Evolutionary conservation across 345 rosid genomes (phyloP).

Genomic region (Ceriops decandra): DNA sequence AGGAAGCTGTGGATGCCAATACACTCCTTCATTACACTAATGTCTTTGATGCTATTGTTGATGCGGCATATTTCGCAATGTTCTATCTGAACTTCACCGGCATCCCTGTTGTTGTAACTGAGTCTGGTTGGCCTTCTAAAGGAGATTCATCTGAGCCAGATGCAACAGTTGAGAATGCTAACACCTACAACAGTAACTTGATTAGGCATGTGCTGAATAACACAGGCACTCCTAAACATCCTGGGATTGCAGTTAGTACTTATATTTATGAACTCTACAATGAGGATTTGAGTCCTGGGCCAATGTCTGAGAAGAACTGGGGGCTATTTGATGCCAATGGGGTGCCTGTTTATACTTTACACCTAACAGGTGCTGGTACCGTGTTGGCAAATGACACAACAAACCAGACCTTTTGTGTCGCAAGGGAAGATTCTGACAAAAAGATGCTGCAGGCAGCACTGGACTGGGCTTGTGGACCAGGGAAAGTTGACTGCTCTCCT

Average conservation of each 20-base stretch:
- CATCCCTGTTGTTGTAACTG: constrained; percentile 68
- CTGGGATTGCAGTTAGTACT: constrained; percentile 64
- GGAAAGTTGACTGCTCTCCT: constrained; percentile 80
- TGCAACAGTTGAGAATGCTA: constrained; percentile 79
- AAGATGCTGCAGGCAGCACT: constrained; percentile 97
- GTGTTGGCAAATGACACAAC: constrained; percentile 88
- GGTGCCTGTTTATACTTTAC: constrained; percentile 62
- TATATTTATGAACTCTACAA: constrained; percentile 96
- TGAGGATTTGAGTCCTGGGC: constrained; percentile 73
- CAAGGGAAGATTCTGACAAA: constrained; percentile 61
- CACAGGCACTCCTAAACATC: constrained; percentile 96
- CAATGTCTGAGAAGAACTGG: constrained; percentile 87
- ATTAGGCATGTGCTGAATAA: constrained; percentile 81
- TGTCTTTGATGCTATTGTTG: constrained; percentile 91
- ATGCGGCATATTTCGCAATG: constrained; percentile 93
- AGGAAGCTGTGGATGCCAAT: constrained; percentile 96
- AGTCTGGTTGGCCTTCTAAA: constrained; percentile 99
- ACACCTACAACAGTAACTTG: constrained; percentile 91
- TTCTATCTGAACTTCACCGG: constrained; percentile 76
- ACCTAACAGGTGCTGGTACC: constrained; percentile 76
- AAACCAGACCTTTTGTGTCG: constrained; percentile 87
- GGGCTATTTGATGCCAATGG: constrained; percentile 81
- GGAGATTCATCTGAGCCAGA: constrained; percentile 73
- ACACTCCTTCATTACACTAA: constrained; percentile 91
- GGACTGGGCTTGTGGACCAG: constrained; percentile 99